Evolutionary conservation across 495 filamentous ascomycete species (phyloP), one percentile per base, ranked within the genome.

Genomic region (Neurospora sp.): DNA sequence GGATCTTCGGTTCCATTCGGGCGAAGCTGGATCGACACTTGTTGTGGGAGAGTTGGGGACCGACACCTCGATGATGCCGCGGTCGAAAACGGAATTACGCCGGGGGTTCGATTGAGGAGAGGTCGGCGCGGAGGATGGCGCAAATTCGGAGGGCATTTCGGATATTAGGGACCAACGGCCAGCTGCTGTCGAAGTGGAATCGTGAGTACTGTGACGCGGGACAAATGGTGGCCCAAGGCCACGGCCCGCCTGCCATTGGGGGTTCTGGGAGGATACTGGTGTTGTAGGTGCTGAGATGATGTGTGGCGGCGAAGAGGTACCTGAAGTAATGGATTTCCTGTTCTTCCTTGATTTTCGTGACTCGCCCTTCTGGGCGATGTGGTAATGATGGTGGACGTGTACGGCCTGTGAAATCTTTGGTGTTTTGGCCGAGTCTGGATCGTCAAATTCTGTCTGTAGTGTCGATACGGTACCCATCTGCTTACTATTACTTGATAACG

Each of bases 371-470:
- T 90, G 81, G 18, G 85, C 77, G 42, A 91, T 87, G 75, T 97
- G 93, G 76, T 97, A 96, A 79, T 98, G 95, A 75, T 97, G 94
- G 78, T 98, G 94, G 49, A 97, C 91, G 78, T 97, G 95, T 44
- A 97, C 82, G 77, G 93, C 92, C 77, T 93, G 91, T 12, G 90
- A 89, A 4, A 89, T 75, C n/a, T 54, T 75, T 82, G 35, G 79
- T 72, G 37, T 66, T 37, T 66, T 66, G 54, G 54, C 27, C 54
- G 54, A 66, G 78, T 74, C 54, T 85, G 79, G 18, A 75, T 35
- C 27, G 75, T 77, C 49, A 40, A 71, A 49, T 75, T 66, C 54
- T 35, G 54, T 66, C 54, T 88, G 87, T 46, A 96, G 80, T 5
- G 88, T 90, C 10, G 88, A 83, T 72, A 85, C 72, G 73, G 83